These are phyloP conservation scores for Entophlyctis luteolus DNA, from an alignment of 192 early-diverging fungal species.

Conservation along the genomic window DNA sequence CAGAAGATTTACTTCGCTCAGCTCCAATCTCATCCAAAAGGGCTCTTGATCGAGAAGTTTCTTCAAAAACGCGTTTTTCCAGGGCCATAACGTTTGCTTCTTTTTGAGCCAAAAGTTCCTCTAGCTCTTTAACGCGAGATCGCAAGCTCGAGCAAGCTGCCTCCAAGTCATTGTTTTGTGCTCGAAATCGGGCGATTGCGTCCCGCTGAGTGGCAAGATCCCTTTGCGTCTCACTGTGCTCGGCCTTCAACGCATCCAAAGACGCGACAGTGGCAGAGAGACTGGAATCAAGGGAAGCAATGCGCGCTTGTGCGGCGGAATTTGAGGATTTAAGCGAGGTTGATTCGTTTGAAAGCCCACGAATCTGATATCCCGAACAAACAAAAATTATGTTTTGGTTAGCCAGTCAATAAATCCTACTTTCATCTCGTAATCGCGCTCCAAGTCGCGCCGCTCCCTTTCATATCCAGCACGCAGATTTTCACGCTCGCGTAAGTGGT, in stretches of 20 bases:
- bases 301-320: constrained; percentile 29
- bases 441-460: neutral
- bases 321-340: constrained; percentile 30
- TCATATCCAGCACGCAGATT: neutral
- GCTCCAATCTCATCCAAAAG: constrained; percentile 2
- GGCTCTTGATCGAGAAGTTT: neutral
- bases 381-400: neutral
- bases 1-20: neutral
- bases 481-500: constrained; percentile 18
- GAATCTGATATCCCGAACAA: neutral
- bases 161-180: constrained; percentile 26
- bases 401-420: neutral
- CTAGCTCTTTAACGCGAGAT: neutral
- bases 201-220: constrained; percentile 23
- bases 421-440: neutral
- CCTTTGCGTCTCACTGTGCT: constrained; percentile 3
- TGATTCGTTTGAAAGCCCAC: constrained; percentile 20
- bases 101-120: neutral
- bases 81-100: neutral
- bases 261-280: constrained; percentile 3
- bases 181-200: constrained; percentile 5
- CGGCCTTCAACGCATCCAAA: constrained; percentile 12
- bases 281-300: constrained; percentile 27
- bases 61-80: constrained; percentile 4
- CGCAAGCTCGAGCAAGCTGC: neutral